Conservation (phyloP, 306 rosid species). For the Cicer bijugum region DNA sequence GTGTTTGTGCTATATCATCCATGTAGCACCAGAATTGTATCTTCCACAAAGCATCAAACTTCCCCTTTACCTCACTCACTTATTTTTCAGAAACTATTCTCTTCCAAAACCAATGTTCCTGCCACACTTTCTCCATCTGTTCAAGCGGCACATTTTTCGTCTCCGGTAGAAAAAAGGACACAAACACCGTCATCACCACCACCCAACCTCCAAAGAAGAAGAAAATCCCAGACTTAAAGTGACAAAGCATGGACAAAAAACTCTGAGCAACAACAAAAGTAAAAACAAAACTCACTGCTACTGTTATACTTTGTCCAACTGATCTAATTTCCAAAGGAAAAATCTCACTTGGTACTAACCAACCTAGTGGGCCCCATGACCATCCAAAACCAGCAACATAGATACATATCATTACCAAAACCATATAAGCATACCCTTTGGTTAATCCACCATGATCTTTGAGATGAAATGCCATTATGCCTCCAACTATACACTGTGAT, state of each 20-base stretch:
- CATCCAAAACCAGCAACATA: slow-evolving; percentile 57
- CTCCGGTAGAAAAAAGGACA: slow-evolving; percentile 43
- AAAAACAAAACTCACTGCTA: slow-evolving; percentile 59
- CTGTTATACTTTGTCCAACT: slow-evolving; percentile 55
- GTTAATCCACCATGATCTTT: slow-evolving; percentile 51
- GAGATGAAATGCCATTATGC: slow-evolving; percentile 46
- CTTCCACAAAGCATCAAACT: slow-evolving; percentile 5
- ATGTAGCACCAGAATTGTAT: neutral
- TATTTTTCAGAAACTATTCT: slow-evolving; percentile 36
- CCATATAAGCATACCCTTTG: slow-evolving; percentile 48
- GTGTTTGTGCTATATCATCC: neutral
- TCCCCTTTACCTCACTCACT: slow-evolving; percentile 29
- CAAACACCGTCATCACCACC: slow-evolving; percentile 53
- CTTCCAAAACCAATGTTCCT: slow-evolving; percentile 63
- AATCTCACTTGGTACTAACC: slow-evolving; percentile 59
- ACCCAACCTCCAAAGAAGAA: slow-evolving; percentile 68
- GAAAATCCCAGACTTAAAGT: slow-evolving; percentile 52
- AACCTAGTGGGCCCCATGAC: slow-evolving; percentile 61
- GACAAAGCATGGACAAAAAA: slow-evolving; percentile 58
- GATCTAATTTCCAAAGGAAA: slow-evolving; percentile 54
- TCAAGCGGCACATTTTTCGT: slow-evolving; percentile 46
- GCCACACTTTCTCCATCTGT: slow-evolving; percentile 58
- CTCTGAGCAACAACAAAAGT: slow-evolving; percentile 55
- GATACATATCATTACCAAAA: slow-evolving; percentile 48
- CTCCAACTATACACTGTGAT: slow-evolving; percentile 48